Percentiles rank a stretch among this genome's conserved stretches.
Evolutionary conservation across 106 monocot genomes (phyloP).

Genomic region (Agapanthus africanus): DNA sequence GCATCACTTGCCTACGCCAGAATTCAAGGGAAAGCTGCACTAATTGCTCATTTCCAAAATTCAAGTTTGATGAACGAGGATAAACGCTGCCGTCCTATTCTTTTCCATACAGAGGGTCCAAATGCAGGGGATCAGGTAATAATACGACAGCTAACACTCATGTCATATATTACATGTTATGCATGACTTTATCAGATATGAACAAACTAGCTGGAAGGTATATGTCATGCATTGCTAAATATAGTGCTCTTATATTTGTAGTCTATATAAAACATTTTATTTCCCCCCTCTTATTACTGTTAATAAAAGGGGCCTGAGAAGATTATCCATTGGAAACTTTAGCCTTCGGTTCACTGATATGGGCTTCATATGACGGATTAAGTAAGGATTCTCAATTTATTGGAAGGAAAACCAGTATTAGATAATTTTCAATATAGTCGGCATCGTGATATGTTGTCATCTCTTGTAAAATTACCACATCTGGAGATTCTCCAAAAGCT

Average conservation of each 20-base stretch:
- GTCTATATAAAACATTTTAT: background rate
- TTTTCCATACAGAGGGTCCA: constrained; percentile 71
- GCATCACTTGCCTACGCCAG: constrained; percentile 77
- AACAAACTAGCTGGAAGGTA: background rate
- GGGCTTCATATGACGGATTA: background rate
- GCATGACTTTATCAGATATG: background rate
- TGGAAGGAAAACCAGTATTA: background rate
- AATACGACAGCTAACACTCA: too few relatives aligned
- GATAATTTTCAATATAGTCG: too few relatives aligned
- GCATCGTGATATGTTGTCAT: background rate
- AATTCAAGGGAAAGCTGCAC: constrained; percentile 72
- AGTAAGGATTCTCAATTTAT: background rate
- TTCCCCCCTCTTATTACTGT: background rate
- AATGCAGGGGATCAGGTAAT: constrained; percentile 82
- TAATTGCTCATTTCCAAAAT: constrained; percentile 81
- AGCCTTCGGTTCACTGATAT: background rate
- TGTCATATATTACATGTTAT: background rate
- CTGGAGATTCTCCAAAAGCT: background rate
- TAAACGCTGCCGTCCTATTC: constrained; percentile 73
- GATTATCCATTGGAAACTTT: background rate
- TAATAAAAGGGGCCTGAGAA: background rate
- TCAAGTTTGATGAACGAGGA: constrained; percentile 90
- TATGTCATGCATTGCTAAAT: background rate
- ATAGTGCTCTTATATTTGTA: background rate
- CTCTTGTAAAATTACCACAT: background rate